Evolutionary conservation across 345 rosid species (phyloP), one percentile per base, ranked within the genome.

Genomic region (Viola odorata): DNA sequence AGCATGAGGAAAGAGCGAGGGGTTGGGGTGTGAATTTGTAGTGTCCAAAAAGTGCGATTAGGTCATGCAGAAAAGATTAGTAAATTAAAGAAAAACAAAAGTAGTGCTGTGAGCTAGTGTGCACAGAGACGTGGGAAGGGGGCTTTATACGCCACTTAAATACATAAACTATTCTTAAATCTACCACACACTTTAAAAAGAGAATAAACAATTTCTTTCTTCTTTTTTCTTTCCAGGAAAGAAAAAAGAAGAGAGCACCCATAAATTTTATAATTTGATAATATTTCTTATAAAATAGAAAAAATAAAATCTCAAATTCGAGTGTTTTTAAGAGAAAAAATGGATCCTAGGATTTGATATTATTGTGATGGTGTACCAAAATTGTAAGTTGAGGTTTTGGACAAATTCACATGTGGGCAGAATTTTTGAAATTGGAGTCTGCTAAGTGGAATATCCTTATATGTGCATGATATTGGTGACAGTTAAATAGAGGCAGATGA

Each of bases 11-110:
- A 68, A 4, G 23, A 73, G 73, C 41, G 70, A 52, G 48, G 69
- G 70, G 9, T 23, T 40, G 60, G 65, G 80, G 61, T n/a, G 75
- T 16, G 77, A 78, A 82, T 68, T 82, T 84, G 82, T 84, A 82
- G 89, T 59, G 51, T 53, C 55, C 65, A 53, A 80, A 84, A 77
- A 23, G 32, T 23, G 32, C 32, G 32, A 23, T 23, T 23, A 23
- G 32, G 32, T 23, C 32, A 23, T 23, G 32, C 32, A 23, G 1
- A 23, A 23, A 23, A 23, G 32, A 23, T 23, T 23, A 23, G 1
- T 23, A 23, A 23, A 23, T 23, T 23, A 23, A 23, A 23, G 32
- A 23, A 23, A 23, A 23, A 23, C 32, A 23, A 23, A 23, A 23
- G 32, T 23, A 59, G 70, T 42, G 63, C 8, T 45, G n/a, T 53